phyloP scores from a whole-genome alignment of 2,329 filamentous ascomycete genomes.

The Cercospora zeae-maydis region DNA sequence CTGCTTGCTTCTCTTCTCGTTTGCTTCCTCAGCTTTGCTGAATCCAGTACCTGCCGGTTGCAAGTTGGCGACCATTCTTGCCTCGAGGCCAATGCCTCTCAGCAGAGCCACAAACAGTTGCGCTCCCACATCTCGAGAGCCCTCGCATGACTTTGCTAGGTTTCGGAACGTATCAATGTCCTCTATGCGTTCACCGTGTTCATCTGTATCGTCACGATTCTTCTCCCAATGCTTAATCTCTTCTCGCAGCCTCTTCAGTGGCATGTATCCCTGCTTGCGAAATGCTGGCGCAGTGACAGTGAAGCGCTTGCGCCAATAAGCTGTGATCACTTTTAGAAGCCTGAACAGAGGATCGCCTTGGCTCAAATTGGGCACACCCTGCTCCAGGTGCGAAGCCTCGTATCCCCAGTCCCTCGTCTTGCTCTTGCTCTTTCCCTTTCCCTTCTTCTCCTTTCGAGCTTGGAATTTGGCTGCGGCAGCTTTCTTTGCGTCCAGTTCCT shows the following conservation, averaged over 20 bases:
- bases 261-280: constrained; percentile 86
- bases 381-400: constrained; percentile 65
- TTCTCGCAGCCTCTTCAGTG: constrained; percentile 69
- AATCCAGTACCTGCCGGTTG: constrained; percentile 88
- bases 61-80: constrained; percentile 76
- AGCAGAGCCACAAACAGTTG: constrained; percentile 87
- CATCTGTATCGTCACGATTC: constrained; percentile 57
- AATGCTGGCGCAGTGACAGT: constrained; percentile 71
- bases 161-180: constrained; percentile 64
- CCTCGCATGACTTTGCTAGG: constrained; percentile 65
- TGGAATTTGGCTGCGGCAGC: constrained; percentile 37
- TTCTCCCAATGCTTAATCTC: constrained; percentile 67
- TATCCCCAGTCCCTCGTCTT: constrained; percentile 66
- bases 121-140: constrained; percentile 81
- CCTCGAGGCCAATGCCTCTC: constrained; percentile 74
- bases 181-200: constrained; percentile 74
- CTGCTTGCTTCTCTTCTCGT: constrained; percentile 43
- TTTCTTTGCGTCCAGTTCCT: constrained; percentile 40
- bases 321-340: constrained; percentile 69
- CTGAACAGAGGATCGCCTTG: constrained; percentile 76
- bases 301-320: constrained; percentile 88
- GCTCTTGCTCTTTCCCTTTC: constrained; percentile 44
- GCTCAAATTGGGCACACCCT: constrained; percentile 70
- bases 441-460: constrained; percentile 40
- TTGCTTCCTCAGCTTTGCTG: constrained; percentile 79